Base-by-base conservation (phyloP, 2,329 filamentous ascomycete species). In the Apiospora koreana region DNA sequence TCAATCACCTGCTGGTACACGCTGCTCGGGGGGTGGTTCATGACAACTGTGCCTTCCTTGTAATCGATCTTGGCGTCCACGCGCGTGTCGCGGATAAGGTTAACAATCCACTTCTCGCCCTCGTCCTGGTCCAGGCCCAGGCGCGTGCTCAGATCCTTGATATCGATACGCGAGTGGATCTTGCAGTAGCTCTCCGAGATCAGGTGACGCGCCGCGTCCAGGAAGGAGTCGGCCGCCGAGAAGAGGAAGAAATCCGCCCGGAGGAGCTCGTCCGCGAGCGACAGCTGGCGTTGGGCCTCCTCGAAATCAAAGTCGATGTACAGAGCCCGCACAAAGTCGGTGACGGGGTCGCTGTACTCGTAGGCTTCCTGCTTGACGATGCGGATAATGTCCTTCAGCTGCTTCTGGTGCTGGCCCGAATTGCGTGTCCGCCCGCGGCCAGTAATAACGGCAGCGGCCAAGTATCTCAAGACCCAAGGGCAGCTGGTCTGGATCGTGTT, bases 141-240 rank as follows among this genome's bases (percentile, higher is more conserved):
- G 81, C 96, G 93, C 74, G 91, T 92, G 74, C 94, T 97, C 71
- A 99, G 89, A 78, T 98, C 96, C 89, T 95, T 94, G 82, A 99
- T 98, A 82, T 98, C 95, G 81, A 99, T 99, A 77, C 95, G 90
- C 81, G 97, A 94, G 83, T 98, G 97, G 81, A 99, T 99, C 90
- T 98, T 98, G 93, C 96, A 99, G 89, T 99, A 99, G 82, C 91
- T 94, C 87, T 99, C 96, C 69, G 95, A 98, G 82, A 99, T 98
- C 72, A 99, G 87, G 86, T 99, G 96, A 79, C 96, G 89, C 48
- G 96, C 96, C 66, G 94, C 92, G 79, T 98, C 95, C 74, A 99
- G 94, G 80, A 99, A 99, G 54, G 91, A 87, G 77, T 98, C 95
- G 43, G 93, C 91, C 3, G 93, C 90, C 25, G 91, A 92, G 70